Base-by-base conservation (phyloP, 139 green algal genomes). In the Astrephomene gubernaculifera region DNA sequence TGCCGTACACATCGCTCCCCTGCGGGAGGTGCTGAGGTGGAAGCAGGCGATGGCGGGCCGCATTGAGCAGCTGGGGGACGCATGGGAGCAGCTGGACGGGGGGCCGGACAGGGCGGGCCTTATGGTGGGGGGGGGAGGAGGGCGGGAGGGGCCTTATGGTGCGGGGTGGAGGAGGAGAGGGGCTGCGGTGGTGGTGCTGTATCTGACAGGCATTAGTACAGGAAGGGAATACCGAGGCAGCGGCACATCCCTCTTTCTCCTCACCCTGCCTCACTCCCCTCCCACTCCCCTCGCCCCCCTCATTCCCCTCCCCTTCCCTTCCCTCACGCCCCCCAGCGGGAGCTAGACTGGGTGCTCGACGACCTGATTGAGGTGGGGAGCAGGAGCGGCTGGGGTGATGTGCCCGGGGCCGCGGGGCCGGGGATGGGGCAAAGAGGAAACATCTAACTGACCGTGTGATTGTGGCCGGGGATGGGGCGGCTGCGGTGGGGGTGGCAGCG, bases 341-440 rank as follows among this genome's bases (percentile, higher is more conserved):
- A 97, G 87, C 81, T 97, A 12, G 81, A 80, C 29, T 97, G 94
- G 94, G 88, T 96, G 60, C 86, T 97, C 70, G 93, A 96, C 45
- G 94, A 97, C 53, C 74, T 86, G 19, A 80, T 95, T 33, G 86
- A 85, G 22, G 89, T 86, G 72, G 63, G 75, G n/a, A n/a, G n/a
- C n/a, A n/a, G n/a, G n/a, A n/a, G n/a, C n/a, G n/a, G n/a, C n/a
- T n/a, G n/a, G n/a, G n/a, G n/a, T n/a, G n/a, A n/a, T n/a, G n/a
- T n/a, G n/a, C n/a, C n/a, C n/a, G n/a, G n/a, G n/a, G n/a, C n/a
- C n/a, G n/a, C n/a, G n/a, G n/a, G n/a, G n/a, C n/a, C n/a, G n/a
- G n/a, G n/a, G n/a, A n/a, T n/a, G n/a, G n/a, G n/a, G n/a, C n/a
- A n/a, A n/a, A n/a, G n/a, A n/a, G n/a, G n/a, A n/a, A n/a, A n/a